A percentile compares a stretch with the other conserved stretches of the same genome.
Evolutionary conservation across 225 moss, liverwort and hornwort species (phyloP).

Genomic region (Anthoceros angustus): DNA sequence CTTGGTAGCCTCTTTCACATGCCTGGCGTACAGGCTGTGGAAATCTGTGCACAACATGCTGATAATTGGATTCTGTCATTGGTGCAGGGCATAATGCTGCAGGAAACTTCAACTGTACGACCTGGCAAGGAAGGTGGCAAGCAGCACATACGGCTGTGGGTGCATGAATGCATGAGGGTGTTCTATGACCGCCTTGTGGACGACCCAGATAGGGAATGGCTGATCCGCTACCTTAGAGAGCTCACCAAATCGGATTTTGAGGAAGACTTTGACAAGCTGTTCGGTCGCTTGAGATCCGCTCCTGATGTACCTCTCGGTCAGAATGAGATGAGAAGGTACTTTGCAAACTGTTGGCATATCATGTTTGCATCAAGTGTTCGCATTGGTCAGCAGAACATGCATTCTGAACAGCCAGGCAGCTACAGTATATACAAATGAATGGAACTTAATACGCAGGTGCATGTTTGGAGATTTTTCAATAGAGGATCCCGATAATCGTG

Average conservation of each 20-base stretch:
- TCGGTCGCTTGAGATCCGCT: slow-evolving; percentile 24
- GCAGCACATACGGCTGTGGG: slow-evolving; percentile 69
- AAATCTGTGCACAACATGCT: too few relatives aligned
- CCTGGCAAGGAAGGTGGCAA: slow-evolving; percentile 41
- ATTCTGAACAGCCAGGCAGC: too few relatives aligned
- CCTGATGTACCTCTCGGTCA: slow-evolving; percentile 20
- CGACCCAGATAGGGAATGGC: slow-evolving; percentile 65
- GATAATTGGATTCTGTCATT: background rate
- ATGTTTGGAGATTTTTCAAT: slow-evolving; percentile 82
- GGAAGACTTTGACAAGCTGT: slow-evolving; percentile 57
- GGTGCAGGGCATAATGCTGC: slow-evolving; percentile 76
- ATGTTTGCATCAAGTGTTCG: too few relatives aligned
- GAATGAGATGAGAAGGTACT: slow-evolving; percentile 59
- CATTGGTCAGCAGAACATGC: too few relatives aligned
- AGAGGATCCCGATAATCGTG: slow-evolving; percentile 72
- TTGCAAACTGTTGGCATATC: too few relatives aligned
- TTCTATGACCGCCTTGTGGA: slow-evolving; percentile 82
- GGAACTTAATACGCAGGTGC: slow-evolving; percentile 11
- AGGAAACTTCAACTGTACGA: slow-evolving; percentile 40
- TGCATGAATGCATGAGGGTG: slow-evolving; percentile 71
- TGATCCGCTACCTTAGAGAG: slow-evolving; percentile 32
- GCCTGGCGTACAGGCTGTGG: too few relatives aligned
- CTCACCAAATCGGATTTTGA: slow-evolving; percentile 38
- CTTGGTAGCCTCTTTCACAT: slow-evolving; percentile 6
- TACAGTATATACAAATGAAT: too few relatives aligned